phyloP scores from a whole-genome alignment of 352 stramenopile species.

The Phytophthora ramorum region DNA sequence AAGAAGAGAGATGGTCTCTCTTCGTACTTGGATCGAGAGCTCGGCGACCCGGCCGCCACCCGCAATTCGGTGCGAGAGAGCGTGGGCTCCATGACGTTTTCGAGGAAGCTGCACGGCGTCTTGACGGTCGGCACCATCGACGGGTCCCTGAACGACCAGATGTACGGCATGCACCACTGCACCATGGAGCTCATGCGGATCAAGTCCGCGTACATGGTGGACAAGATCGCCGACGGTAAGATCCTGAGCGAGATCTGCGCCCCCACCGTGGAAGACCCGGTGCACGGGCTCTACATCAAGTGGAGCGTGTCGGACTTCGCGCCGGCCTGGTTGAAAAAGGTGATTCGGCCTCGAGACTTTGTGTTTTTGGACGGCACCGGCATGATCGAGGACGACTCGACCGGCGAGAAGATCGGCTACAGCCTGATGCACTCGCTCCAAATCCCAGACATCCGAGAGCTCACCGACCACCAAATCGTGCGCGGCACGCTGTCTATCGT shows the following conservation, averaged over 20 bases:
- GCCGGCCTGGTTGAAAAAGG: constrained; percentile 25
- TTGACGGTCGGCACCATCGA: constrained; percentile 36
- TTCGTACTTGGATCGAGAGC: constrained; percentile 37
- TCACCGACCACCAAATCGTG: constrained; percentile 43
- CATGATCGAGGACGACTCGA: constrained; percentile 33
- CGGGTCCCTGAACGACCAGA: constrained; percentile 59
- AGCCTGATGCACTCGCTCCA: constrained; percentile 59
- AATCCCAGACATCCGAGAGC: constrained; percentile 47
- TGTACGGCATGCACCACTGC: constrained; percentile 64
- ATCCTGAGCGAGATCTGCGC: constrained; percentile 45
- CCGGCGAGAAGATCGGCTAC: constrained; percentile 55
- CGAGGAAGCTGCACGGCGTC: constrained; percentile 38
- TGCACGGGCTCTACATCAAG: constrained; percentile 65
- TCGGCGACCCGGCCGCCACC: constrained; percentile 16
- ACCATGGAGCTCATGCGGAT: constrained; percentile 59
- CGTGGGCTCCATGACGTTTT: constrained; percentile 45
- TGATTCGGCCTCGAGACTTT: constrained; percentile 62
- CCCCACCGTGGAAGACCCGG: constrained; percentile 48
- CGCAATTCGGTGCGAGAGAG: constrained; percentile 20
- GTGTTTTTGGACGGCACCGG: constrained; percentile 63
- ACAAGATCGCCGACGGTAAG: constrained; percentile 59
- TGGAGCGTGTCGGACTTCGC: constrained; percentile 57
- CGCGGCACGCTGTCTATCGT: constrained; percentile 47
- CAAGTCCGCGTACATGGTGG: constrained; percentile 55
- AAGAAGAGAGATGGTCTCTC: constrained; percentile 40